Conservation (phyloP, 148 eudicot species). For the Persicaria maculosa region DNA sequence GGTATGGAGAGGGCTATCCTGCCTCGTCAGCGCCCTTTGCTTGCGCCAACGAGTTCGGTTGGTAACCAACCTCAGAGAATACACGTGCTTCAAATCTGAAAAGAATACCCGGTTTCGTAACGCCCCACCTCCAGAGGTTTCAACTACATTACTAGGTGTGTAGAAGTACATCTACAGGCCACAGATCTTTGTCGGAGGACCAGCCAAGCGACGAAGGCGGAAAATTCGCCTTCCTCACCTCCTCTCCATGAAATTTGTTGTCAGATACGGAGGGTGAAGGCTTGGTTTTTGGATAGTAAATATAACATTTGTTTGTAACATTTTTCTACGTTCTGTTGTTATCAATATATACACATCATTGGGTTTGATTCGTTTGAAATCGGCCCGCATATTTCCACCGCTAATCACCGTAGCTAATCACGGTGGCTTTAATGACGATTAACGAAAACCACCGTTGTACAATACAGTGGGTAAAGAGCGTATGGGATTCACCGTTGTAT, state of each 20-base stretch:
- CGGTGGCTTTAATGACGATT: too few species aligned
- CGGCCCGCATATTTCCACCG: too few species aligned
- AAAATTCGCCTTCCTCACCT: neutral
- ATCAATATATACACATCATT: neutral
- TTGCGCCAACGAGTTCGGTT: neutral
- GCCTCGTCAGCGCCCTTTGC: too few species aligned
- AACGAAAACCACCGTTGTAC: too few species aligned
- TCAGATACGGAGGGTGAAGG: neutral
- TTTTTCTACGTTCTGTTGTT: neutral
- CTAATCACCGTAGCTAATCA: too few species aligned
- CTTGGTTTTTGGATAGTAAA: conserved; percentile 6
- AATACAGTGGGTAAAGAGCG: too few species aligned
- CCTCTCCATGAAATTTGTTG: conserved; percentile 4
- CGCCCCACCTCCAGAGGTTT: neutral
- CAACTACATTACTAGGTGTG: neutral
- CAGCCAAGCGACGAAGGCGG: conserved; percentile 6
- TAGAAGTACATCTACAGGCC: conserved; percentile 6
- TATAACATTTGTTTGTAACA: conserved; percentile 1
- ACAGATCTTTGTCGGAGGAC: neutral
- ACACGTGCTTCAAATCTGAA: neutral
- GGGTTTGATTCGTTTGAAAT: conserved; percentile 7
- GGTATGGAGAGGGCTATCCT: too few species aligned
- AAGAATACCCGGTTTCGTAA: neutral
- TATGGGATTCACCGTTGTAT: too few species aligned
- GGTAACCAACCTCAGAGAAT: conserved; percentile 8